phyloP scores from a whole-genome alignment of 2,329 filamentous ascomycete genomes.

The Ascochyta pisi region DNA sequence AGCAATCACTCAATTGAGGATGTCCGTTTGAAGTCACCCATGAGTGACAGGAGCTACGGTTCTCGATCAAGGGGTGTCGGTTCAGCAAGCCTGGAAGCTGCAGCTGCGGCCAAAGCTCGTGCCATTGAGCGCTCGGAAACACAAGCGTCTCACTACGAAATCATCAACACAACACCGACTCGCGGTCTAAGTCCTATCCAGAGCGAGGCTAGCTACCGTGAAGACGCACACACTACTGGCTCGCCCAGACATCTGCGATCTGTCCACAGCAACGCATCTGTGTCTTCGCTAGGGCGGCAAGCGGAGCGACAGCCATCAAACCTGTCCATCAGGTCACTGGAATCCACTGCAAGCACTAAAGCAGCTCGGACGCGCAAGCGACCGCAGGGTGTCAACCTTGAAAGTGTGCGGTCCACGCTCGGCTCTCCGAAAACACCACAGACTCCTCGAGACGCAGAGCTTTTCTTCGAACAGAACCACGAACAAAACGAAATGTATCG shows the following conservation, averaged over 20 bases:
- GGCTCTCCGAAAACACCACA: conserved; percentile 36
- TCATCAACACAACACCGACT: conserved; percentile 45
- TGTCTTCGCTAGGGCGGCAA: conserved; percentile 69
- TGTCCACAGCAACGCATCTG: conserved; percentile 51
- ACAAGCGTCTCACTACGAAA: conserved; percentile 48
- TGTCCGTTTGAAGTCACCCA: conserved; percentile 54
- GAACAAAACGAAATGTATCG: conserved; percentile 66
- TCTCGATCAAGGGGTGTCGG: conserved; percentile 35
- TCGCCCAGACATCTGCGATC: conserved; percentile 59
- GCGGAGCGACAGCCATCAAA: conserved; percentile 59
- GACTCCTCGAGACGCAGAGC: conserved; percentile 52
- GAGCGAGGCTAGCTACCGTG: conserved; percentile 80
- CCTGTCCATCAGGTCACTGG: conserved; percentile 65
- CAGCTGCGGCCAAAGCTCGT: conserved; percentile 49
- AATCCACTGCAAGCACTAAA: conserved; percentile 65
- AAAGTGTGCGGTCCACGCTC: conserved; percentile 59
- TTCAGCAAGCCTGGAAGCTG: conserved; percentile 35
- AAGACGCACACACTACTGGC: conserved; percentile 30
- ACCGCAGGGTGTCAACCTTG: conserved; percentile 60
- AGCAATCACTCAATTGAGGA: conserved; percentile 62
- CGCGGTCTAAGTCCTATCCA: conserved; percentile 87
- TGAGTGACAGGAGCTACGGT: conserved; percentile 54
- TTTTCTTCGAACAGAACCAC: conserved; percentile 61
- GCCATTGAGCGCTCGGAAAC: conserved; percentile 44
- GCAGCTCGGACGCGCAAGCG: conserved; percentile 61